Evolutionary conservation across 495 filamentous ascomycete genomes (phyloP).

Genomic region (Emericellopsis terricola): DNA sequence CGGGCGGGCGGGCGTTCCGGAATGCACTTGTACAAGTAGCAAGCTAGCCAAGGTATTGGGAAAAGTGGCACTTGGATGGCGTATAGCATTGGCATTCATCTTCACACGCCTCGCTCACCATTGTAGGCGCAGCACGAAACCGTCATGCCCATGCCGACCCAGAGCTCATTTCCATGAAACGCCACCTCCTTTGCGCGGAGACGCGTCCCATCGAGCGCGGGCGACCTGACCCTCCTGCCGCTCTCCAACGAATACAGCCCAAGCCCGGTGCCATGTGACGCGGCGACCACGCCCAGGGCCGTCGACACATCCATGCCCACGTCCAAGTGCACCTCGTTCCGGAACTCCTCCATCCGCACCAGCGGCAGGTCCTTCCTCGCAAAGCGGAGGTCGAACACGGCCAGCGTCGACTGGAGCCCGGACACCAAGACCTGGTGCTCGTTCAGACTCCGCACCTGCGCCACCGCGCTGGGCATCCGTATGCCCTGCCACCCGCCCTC

Average conservation of each 20-base stretch:
- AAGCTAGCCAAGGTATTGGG: no score
- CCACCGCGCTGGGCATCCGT: slow-evolving; percentile 7
- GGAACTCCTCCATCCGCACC: slow-evolving; percentile 16
- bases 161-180: no score
- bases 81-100: no score
- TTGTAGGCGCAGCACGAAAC: no score
- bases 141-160: no score
- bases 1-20: no score
- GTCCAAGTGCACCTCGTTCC: slow-evolving; percentile 13
- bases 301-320: slow-evolving; percentile 19
- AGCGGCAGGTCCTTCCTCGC: slow-evolving; percentile 8
- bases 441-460: slow-evolving; percentile 14
- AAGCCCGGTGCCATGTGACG: slow-evolving; percentile 23
- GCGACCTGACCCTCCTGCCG: slow-evolving; percentile 9
- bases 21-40: no score
- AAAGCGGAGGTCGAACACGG: slow-evolving; percentile 21
- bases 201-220: neutral
- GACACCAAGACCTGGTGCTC: slow-evolving; percentile 18
- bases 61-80: no score
- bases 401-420: slow-evolving; percentile 15
- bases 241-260: slow-evolving; percentile 20
- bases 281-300: slow-evolving; percentile 16
- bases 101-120: no score
- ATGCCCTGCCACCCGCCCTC: slow-evolving; percentile 6
- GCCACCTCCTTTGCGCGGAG: no score